Base-by-base conservation (phyloP, 306 rosid species). In the Corylus americana region DNA sequence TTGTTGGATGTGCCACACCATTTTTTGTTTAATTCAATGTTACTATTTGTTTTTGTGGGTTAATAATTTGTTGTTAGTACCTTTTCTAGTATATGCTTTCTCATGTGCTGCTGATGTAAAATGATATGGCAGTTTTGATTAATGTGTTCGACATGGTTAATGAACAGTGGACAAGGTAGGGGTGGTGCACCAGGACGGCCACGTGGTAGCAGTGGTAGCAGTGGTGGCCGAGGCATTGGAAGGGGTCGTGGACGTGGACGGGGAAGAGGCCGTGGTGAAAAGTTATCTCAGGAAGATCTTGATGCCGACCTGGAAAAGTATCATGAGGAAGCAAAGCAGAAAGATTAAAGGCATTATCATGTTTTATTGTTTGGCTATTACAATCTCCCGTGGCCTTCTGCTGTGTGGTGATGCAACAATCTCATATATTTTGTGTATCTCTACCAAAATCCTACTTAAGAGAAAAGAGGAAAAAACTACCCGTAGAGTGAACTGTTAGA, bases 261-360 rank as follows among this genome's bases (percentile, higher is more conserved):
- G 55, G 87, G 88, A 47, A 80, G 85, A 77, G 88, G 88, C 51
- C 90, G 87, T 75, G 94, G 81, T 7, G 97, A 93, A 78, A 96
- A 91, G 80, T 70, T 93, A 64, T 96, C 97, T 49, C 97, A 98
- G 14, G 98, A 91, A 66, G 99, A 91, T 76, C 93, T 96, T 80
- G 98, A 96, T 88, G 97, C 97, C 72, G 99, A 96, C 51, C 82
- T 96, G 90, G 96, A 93, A 88, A 96, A 93, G 87, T 96, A 96
- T 83, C 98, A 93, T 83, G 81, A 94, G 54, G 94, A 90, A 84
- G 88, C 96, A 67, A 91, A 93, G 98, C 89, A 93, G 79, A 75
- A 79, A 67, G 88, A 87, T 78, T 90, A 78, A 87, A 88, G 85
- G 66, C 75, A 70, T 76, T 68, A 61, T 55, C 45, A 25, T 80